phyloP scores from a whole-genome alignment of 2,329 filamentous ascomycete species.

The Colletotrichum liriopes region DNA sequence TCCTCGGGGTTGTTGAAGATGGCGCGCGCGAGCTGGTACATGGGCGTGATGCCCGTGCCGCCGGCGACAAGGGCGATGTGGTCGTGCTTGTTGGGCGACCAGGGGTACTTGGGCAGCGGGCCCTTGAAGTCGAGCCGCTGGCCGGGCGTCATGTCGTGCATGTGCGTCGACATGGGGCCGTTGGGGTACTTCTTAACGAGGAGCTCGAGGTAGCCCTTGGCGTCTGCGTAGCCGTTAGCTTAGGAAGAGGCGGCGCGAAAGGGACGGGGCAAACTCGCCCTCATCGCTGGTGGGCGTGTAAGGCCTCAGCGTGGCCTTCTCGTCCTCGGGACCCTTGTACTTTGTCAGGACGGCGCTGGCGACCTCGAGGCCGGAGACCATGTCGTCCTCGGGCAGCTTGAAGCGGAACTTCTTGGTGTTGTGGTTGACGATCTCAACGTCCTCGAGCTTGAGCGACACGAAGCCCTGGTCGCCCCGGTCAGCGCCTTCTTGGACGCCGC shows the following conservation, averaged over 20 bases:
- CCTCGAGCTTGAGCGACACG: slow-evolving; percentile 83
- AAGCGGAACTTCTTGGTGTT: slow-evolving; percentile 97
- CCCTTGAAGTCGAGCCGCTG: slow-evolving; percentile 94
- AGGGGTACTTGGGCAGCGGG: slow-evolving; percentile 93
- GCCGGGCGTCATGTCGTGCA: slow-evolving; percentile 86
- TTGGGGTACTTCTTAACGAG: slow-evolving; percentile 92
- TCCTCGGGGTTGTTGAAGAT: slow-evolving; percentile 98
- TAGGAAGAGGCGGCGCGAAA: neutral
- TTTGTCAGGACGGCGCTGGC: slow-evolving; percentile 94
- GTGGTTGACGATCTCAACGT: slow-evolving; percentile 86
- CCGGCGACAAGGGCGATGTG: slow-evolving; percentile 92
- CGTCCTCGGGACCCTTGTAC: slow-evolving; percentile 85
- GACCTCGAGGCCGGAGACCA: slow-evolving; percentile 85
- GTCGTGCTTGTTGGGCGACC: slow-evolving; percentile 92
- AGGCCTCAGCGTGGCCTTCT: slow-evolving; percentile 90
- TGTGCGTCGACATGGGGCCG: slow-evolving; percentile 91
- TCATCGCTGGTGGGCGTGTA: slow-evolving; percentile 96
- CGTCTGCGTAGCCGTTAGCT: slow-evolving; percentile 64
- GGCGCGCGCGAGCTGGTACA: slow-evolving; percentile 93
- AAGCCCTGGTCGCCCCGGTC: slow-evolving; percentile 93
- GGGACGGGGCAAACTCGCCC: slow-evolving; percentile 62
- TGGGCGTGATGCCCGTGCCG: slow-evolving; percentile 96
- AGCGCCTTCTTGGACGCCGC: slow-evolving; percentile 69
- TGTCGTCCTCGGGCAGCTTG: slow-evolving; percentile 85
- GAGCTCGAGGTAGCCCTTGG: slow-evolving; percentile 87